Evolutionary conservation across 345 rosid species (phyloP), one percentile per base, ranked within the genome.

Genomic region (Heritiera littoralis): DNA sequence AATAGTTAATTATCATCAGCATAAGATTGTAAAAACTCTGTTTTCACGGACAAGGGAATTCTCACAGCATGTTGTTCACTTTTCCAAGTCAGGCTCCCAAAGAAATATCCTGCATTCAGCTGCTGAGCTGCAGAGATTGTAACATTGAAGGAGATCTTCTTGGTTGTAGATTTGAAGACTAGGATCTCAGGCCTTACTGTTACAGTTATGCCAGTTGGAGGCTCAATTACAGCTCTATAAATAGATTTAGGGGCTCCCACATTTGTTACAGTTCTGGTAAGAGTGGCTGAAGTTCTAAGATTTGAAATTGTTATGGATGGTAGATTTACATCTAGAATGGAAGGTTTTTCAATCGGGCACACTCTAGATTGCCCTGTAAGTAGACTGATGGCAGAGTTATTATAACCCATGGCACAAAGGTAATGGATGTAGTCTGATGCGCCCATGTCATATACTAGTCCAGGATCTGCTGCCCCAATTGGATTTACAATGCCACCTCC

Each of bases 401-500:
- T 84, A 81, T 93, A 93, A 1, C 82, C 83, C 88, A 79, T 81
- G 3, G 87, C 87, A 65, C 96, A 91, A 5, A 92, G 89, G 78
- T 92, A 92, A 66, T 86, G 78, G 10, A 86, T 43, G 79, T 89
- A 92, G 69, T 90, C 94, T 4, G 84, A 51, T 18, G 69, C 46
- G 20, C 80, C 87, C 84, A 88, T 85, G 77, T 90, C 91, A n/a
- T 90, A 93, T 20, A 90, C 74, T 10, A 93, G 87, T 17, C 94
- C 96, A 1, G 94, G 96, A 30, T 85, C 64, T 40, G 84, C 80
- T 28, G 89, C 96, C 6, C 71, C 82, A 51, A 84, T 88, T 1
- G 92, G 94, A 74, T 88, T 86, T 48, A 79, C 83, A 7, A 85
- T 81, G 20, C 95, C 95, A 28, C 94, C 92, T 74, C 98, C 98